Percentiles rank a stretch among this genome's conserved stretches.
Evolutionary conservation across 495 filamentous ascomycete species (phyloP).

Genomic region (Jackrogersella multiformis): DNA sequence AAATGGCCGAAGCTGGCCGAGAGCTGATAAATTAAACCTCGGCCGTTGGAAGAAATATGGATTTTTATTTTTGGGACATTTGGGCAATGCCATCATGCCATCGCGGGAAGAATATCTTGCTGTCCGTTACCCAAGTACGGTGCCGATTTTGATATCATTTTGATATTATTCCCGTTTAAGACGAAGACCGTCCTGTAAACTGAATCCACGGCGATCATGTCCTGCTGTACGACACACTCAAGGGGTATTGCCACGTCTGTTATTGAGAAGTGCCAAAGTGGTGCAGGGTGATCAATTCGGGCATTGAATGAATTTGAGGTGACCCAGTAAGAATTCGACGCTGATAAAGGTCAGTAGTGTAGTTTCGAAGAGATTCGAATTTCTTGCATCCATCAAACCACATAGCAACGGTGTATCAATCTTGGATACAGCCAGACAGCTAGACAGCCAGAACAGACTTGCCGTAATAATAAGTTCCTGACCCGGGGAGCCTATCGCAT

Average conservation of each 20-base stretch:
- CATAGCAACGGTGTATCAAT: conserved; percentile 22
- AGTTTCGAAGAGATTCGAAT: conserved; percentile 14
- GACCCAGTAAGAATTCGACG: conserved; percentile 19
- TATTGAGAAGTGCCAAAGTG: conserved; percentile 7
- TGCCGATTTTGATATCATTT: no score
- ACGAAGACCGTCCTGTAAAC: conserved; percentile 22
- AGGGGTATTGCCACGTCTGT: conserved; percentile 13
- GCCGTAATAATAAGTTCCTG: conserved; percentile 21
- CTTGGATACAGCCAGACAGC: conserved; percentile 23
- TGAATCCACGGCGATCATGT: conserved; percentile 37
- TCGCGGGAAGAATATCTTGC: background rate
- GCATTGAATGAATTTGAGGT: conserved; percentile 18
- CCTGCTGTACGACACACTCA: conserved; percentile 33
- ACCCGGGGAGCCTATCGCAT: conserved; percentile 22
- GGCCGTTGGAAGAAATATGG: conserved; percentile 5
- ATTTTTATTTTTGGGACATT: background rate
- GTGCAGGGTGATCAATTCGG: conserved; percentile 19
- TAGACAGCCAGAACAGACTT: conserved; percentile 24
- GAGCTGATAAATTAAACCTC: conserved; percentile 5
- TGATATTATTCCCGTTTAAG: conserved; percentile 30
- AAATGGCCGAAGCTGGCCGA: conserved; percentile 41
- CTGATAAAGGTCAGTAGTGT: conserved; percentile 5
- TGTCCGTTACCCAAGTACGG: conserved; percentile 6
- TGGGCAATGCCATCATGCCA: conserved; percentile 13
- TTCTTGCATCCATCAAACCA: conserved; percentile 1